Base-by-base conservation (phyloP, 345 rosid genomes). In the Schrenkiella parvula region DNA sequence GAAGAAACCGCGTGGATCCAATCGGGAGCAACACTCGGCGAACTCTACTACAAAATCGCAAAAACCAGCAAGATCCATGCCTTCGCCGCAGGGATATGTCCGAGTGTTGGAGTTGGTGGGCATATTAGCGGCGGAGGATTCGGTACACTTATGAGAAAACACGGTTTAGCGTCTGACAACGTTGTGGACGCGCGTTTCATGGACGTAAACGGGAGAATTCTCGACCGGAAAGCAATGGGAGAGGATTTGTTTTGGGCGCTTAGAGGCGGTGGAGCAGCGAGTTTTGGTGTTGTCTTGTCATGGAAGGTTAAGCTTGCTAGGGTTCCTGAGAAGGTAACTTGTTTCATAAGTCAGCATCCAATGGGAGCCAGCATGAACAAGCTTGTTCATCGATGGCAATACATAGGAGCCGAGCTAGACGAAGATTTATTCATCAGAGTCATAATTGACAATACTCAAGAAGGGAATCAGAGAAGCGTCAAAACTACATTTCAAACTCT, bases 61-160 rank as follows among this genome's bases (percentile, higher is more conserved):
- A 65, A 82, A 28, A 75, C 76, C 42, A 85, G 85, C 51, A 78
- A 78, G 18, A 26, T 70, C 46, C 90, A 67, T 21, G 93, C 69
- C 1, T 90, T 82, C 47, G 78, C 93, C 0, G 93, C 86, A 0
- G 93, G 91, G 4, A 73, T 84, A 34, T 88, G 91, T 72, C 82
- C 88, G 0, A 81, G 82, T 6, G 78, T 90, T 0, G 93, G 93
- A 0, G 81, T 80, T 21, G 92, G 88, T 8, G 92, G 92, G 0
- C 92, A 87, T 32, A 17, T 87, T 6, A 80, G 85, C 23, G 89
- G 92, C 1, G 92, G 88, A 0, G 88, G 89, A 25, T 85, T 83
- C 21, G 96, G 93, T 4, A 75, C 76, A 68, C 17, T 90, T 77
- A 68, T 84, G 84, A 70, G 93, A 48, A 90, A 82, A 73, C 70